A percentile compares a stretch with the other conserved stretches of the same genome.
Conservation (phyloP, 192 early-diverging fungal genomes). For the Lobulomyces angularis region DNA sequence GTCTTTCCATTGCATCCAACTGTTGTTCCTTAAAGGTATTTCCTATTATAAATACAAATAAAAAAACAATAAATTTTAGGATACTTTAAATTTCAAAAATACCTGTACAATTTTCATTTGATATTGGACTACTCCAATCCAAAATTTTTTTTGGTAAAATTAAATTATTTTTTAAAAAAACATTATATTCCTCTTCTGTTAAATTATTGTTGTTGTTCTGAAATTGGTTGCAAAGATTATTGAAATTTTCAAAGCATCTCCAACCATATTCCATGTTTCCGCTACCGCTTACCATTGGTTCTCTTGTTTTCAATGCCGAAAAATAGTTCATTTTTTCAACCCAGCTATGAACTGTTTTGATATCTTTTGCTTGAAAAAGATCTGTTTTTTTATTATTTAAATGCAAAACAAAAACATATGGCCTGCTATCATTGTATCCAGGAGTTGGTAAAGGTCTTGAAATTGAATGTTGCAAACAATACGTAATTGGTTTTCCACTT, state of each 20-base stretch:
- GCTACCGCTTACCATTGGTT: constrained; percentile 75
- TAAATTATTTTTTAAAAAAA: no score
- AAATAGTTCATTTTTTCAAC: constrained; percentile 83
- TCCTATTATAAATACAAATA: no score
- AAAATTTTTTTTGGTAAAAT: no score
- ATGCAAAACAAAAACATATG: constrained; percentile 76
- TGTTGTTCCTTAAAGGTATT: constrained; percentile 22
- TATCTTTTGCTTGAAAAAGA: constrained; percentile 71
- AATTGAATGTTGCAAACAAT: constrained; percentile 72
- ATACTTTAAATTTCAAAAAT: no score
- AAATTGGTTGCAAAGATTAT: no score
- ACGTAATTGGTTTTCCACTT: no score
- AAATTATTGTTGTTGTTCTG: no score
- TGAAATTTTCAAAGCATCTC: no score
- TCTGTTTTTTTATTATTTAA: constrained; percentile 71
- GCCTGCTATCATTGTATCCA: constrained; percentile 64
- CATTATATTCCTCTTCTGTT: no score
- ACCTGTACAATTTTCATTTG: no score
- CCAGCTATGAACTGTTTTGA: constrained; percentile 69
- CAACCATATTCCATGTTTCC: constrained; percentile 92
- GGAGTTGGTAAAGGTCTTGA: constrained; percentile 73
- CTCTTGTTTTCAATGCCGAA: constrained; percentile 82
- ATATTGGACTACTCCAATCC: no score
- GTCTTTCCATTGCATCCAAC: constrained; percentile 20
- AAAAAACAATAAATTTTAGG: no score